phyloP scores from a whole-genome alignment of 768 basidiomycete genomes.

The Piloderma croceum region DNA sequence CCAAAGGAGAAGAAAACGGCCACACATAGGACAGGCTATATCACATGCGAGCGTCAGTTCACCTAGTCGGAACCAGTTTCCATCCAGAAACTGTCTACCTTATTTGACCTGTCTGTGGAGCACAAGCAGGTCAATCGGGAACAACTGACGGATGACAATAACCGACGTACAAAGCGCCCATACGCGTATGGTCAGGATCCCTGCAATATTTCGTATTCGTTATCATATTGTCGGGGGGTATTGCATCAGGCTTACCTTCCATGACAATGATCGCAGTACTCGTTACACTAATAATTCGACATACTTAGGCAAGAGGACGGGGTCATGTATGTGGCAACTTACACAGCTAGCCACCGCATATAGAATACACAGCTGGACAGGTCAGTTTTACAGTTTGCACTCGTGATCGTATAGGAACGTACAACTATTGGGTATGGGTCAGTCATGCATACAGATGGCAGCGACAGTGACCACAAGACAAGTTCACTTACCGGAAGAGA shows the following conservation, averaged over 20 bases:
- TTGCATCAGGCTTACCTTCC: neutral
- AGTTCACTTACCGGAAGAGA: neutral
- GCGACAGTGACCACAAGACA: neutral
- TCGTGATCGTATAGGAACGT: neutral
- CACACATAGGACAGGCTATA: constrained; percentile 4
- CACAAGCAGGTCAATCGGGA: too few species aligned
- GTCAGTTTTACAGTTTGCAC: neutral
- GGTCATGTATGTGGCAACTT: neutral
- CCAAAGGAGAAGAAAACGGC: constrained; percentile 3
- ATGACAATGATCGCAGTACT: neutral
- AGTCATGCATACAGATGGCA: too few species aligned
- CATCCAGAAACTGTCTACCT: too few species aligned
- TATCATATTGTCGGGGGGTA: neutral
- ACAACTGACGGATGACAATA: too few species aligned
- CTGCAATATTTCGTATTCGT: neutral
- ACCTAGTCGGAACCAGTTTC: too few species aligned
- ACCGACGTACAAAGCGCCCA: constrained; percentile 11
- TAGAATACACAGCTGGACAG: constrained; percentile 8
- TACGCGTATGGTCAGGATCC: constrained; percentile 6
- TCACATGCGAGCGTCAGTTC: too few species aligned
- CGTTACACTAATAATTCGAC: neutral
- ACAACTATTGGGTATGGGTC: neutral
- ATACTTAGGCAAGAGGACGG: neutral
- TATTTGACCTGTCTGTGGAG: too few species aligned
- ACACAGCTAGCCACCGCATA: constrained; percentile 9